Conservation (phyloP, 768 basidiomycete genomes). For the Rhizopogon roseolus region DNA sequence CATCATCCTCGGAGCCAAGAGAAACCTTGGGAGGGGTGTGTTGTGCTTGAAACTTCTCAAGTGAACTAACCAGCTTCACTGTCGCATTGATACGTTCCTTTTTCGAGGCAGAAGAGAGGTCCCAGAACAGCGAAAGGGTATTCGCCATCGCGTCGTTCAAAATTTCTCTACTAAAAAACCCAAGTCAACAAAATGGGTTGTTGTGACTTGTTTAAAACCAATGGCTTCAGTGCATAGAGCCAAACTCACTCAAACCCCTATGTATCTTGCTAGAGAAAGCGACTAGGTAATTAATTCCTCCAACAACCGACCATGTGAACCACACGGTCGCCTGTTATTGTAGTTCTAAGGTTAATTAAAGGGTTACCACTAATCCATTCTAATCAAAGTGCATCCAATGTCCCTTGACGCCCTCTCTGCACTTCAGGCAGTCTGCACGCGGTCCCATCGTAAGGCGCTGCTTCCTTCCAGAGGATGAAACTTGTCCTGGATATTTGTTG, state of each 20-base stretch:
- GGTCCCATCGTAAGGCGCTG: constrained; percentile 69
- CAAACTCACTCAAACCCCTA: background rate
- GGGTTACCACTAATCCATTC: background rate
- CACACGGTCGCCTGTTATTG: background rate
- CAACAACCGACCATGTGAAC: background rate
- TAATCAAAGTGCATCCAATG: constrained; percentile 68
- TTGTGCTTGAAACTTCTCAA: constrained; percentile 81
- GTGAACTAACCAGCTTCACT: constrained; percentile 71
- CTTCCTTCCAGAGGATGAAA: constrained; percentile 22
- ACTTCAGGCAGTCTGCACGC: constrained; percentile 63
- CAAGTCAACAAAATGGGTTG: constrained; percentile 12
- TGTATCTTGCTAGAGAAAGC: too few relatives aligned
- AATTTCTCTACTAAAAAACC: constrained; percentile 8
- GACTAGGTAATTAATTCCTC: background rate
- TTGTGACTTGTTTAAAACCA: constrained; percentile 21
- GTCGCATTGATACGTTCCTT: constrained; percentile 82
- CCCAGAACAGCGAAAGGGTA: constrained; percentile 91
- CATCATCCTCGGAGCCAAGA: constrained; percentile 33
- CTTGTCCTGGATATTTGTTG: background rate
- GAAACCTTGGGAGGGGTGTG: constrained; percentile 40
- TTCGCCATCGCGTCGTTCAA: constrained; percentile 56
- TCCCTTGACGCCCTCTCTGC: constrained; percentile 59
- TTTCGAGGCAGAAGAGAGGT: constrained; percentile 78
- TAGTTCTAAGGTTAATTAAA: background rate
- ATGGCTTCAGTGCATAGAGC: background rate